Evolutionary conservation across 1,139 yeast species (phyloP).

Genomic region (Candida mesenterica): DNA sequence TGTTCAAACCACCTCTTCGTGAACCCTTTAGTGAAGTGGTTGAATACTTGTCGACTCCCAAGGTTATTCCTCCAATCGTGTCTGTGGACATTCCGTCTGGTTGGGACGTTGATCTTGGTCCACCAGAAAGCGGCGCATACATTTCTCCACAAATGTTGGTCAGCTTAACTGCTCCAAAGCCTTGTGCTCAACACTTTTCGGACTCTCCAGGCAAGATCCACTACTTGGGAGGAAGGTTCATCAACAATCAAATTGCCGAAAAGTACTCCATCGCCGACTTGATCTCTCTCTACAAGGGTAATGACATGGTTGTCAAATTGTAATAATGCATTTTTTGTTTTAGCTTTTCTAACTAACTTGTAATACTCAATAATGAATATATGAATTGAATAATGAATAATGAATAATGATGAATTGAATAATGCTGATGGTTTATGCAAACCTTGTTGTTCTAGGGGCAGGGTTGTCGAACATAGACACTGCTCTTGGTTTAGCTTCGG

Average conservation of each 20-base stretch:
- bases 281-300: slow-evolving; percentile 29
- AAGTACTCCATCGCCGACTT: slow-evolving; percentile 65
- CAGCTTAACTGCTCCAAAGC: slow-evolving; percentile 92
- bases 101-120: slow-evolving; percentile 94
- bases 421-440: background rate
- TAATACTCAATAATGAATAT: background rate
- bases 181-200: slow-evolving; percentile 59
- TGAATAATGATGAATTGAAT: background rate
- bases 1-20: slow-evolving; percentile 86
- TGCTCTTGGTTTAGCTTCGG: slow-evolving; percentile 1
- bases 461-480: background rate
- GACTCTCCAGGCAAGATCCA: slow-evolving; percentile 37
- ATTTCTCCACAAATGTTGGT: slow-evolving; percentile 66
- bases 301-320: slow-evolving; percentile 38
- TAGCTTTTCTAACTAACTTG: background rate
- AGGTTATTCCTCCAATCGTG: slow-evolving; percentile 54
- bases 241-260: slow-evolving; percentile 61
- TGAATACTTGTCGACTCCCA: slow-evolving; percentile 36
- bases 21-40: slow-evolving; percentile 71
- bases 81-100: slow-evolving; percentile 94
- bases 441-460: background rate
- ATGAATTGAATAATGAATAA: background rate
- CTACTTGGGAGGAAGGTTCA: slow-evolving; percentile 88
- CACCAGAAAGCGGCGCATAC: slow-evolving; percentile 34
- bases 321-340: no score